These are phyloP conservation scores for Trichoderma polysporum DNA, from an alignment of 2,329 filamentous ascomycete species.

Conservation along the genomic window DNA sequence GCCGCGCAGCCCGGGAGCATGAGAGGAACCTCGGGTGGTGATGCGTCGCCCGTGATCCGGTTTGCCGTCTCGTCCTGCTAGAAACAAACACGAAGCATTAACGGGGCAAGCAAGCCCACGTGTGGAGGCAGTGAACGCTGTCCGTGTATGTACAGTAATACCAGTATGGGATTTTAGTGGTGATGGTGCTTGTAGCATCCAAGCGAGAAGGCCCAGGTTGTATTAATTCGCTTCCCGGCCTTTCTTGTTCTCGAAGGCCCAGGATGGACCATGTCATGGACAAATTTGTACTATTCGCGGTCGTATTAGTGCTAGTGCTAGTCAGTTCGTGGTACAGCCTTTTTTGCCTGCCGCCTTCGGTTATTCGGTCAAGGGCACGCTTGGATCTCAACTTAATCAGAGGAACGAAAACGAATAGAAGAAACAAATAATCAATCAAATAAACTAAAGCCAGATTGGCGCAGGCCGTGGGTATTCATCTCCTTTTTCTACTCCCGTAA, in stretches of 20 bases:
- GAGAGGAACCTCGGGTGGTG: not conserved
- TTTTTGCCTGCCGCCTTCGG: not conserved
- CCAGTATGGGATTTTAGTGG: not conserved
- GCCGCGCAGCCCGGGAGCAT: not conserved
- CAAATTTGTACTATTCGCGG: too few species aligned
- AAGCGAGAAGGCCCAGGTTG: not conserved
- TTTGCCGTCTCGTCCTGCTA: not conserved
- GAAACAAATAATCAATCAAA: not conserved
- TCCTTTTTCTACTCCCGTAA: not conserved
- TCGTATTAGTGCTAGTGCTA: not conserved
- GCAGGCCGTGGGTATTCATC: constrained; percentile 8
- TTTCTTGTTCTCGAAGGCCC: not conserved
- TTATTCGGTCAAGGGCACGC: not conserved
- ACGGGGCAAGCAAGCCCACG: not conserved
- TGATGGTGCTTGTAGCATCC: not conserved
- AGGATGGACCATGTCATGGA: not conserved
- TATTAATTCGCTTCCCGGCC: not conserved
- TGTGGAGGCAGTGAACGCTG: constrained; percentile 4
- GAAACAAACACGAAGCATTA: not conserved
- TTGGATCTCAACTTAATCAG: constrained; percentile 15
- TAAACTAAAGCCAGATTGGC: not conserved
- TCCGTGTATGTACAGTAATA: too few species aligned
- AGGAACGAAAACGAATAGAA: not conserved
- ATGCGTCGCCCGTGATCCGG: not conserved
- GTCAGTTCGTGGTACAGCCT: not conserved